These are phyloP conservation scores for Geotrichum reessii DNA, from an alignment of 1,139 yeast genomes.

Conservation along the genomic window DNA sequence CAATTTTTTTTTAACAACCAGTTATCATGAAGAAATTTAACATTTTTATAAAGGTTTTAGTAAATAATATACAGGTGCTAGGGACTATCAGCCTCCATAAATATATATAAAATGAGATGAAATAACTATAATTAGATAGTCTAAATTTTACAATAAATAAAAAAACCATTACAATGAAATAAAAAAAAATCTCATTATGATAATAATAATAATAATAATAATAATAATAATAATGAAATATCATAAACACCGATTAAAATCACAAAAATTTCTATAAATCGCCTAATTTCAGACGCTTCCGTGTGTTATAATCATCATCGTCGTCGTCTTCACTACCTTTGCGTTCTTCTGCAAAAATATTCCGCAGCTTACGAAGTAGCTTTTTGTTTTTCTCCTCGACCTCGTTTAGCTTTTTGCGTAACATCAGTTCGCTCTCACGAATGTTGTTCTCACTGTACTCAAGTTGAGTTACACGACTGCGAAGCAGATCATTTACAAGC, in stretches of 20 bases:
- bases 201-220: not conserved
- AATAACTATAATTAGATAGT: too few relatives aligned
- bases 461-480: constrained; percentile 71
- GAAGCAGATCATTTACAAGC: constrained; percentile 76
- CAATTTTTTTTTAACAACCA: too few relatives aligned
- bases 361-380: constrained; percentile 6
- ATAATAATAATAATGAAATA: not conserved
- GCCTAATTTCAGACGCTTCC: not conserved
- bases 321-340: not conserved
- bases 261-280: not conserved
- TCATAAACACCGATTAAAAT: not conserved
- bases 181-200: too few relatives aligned
- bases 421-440: constrained; percentile 28
- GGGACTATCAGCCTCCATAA: too few relatives aligned
- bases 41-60: too few relatives aligned
- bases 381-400: constrained; percentile 22
- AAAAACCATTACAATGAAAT: too few relatives aligned
- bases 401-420: constrained; percentile 23
- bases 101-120: too few relatives aligned
- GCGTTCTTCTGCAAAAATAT: constrained; percentile 6
- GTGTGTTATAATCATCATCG: not conserved
- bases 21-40: too few relatives aligned
- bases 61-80: too few relatives aligned
- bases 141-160: too few relatives aligned
- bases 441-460: constrained; percentile 47